Base-by-base conservation (phyloP, 768 basidiomycete genomes). In the Agrocybe pediades region DNA sequence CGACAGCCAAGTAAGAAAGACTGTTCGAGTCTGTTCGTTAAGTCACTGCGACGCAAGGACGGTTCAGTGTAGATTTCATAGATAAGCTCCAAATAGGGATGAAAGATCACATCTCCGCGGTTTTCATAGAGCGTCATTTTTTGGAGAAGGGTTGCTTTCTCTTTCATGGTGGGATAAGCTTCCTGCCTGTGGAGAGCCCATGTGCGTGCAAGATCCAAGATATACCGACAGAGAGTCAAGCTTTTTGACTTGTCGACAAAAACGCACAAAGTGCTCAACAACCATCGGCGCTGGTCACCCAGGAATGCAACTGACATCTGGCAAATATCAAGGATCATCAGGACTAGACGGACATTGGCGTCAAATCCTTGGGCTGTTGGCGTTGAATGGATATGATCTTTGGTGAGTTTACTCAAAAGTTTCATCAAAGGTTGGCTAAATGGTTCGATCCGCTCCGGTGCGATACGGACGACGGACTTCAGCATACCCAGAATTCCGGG, bases 31-130 rank as follows among this genome's bases (percentile, higher is more conserved):
- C 95, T 86, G 39, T 90, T 87, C 1, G 97, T 99, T 56, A 99
- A 77, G 59, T 99, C 97, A 51, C 92, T 96, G 40, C 95, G 85
- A 39, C 93, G 87, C 41, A 99, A 74, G 3, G 75, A 71, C 16
- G 92, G 87, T 41, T 95, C 90, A 6, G 88, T 92, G 74, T 98
- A 99, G 63, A 99, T 95, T 55, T 95, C 93, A 65, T 92, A 88
- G 51, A 99, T 89, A 55, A 98, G 79, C 57, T 90, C 86, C 61
- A 98, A 78, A 68, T 93, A 98, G 39, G 87, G 82, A 41, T 86
- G 82, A 68, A 90, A 92, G 3, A 98, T 78, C 3, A 74, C 60
- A n/a, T 95, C 90, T 30, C 85, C 87, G 26, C 90, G 85, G 20
- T 77, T 76, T 71, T 98, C 95, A 62, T 86, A 94, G 9, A 81